Evolutionary conservation across 179 eudicot species (phyloP).

Genomic region (Nepenthes alata): DNA sequence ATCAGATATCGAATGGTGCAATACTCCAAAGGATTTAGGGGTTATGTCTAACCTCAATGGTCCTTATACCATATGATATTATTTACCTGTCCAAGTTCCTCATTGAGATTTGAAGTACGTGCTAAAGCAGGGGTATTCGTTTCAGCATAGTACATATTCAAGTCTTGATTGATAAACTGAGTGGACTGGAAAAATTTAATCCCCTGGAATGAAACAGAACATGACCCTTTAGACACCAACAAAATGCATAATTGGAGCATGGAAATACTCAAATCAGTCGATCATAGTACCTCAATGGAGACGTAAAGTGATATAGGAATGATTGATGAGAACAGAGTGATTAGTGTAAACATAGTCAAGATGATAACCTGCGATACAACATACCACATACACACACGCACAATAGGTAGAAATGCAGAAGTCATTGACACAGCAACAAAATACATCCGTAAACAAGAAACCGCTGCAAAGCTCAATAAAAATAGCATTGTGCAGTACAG

Average conservation of each 20-base stretch:
- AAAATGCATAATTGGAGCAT: too few species aligned
- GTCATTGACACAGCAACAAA: too few species aligned
- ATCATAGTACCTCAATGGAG: constrained; percentile 74
- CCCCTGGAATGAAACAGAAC: constrained; percentile 40
- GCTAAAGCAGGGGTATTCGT: constrained; percentile 92
- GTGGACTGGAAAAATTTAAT: constrained; percentile 85
- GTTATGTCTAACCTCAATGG: neutral
- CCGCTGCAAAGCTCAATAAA: neutral
- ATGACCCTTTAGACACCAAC: neutral
- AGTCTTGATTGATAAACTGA: constrained; percentile 86
- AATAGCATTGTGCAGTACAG: neutral
- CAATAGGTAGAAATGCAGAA: too few species aligned
- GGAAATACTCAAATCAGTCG: too few species aligned
- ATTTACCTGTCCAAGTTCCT: constrained; percentile 99
- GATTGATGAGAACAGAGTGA: constrained; percentile 91
- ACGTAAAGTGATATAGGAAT: constrained; percentile 98
- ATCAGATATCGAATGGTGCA: neutral
- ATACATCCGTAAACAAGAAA: constrained; percentile 2
- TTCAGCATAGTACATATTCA: constrained; percentile 84
- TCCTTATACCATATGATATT: neutral
- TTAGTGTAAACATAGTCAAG: constrained; percentile 83
- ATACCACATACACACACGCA: neutral
- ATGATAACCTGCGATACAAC: constrained; percentile 47
- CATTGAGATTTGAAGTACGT: constrained; percentile 93
- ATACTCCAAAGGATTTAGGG: neutral